Base-by-base conservation (phyloP, 306 rosid species). In the Prunus salicina region DNA sequence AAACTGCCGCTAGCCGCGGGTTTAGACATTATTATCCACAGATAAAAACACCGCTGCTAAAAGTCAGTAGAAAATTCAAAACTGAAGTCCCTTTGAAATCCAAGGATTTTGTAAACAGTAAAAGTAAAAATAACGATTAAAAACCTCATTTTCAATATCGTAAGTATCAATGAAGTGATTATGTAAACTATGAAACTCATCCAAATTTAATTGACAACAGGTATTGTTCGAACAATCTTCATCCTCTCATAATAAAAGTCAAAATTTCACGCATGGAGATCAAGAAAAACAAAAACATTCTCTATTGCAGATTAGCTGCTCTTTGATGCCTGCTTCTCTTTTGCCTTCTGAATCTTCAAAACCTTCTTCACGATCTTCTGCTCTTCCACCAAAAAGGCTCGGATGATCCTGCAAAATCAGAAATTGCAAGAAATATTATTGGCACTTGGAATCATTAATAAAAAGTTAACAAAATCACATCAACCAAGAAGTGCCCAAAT, bases 321-420 rank as follows among this genome's bases (percentile, higher is more conserved):
- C 84, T 82, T 89, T 18, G 74, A 76, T 30, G 91, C 71, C 25
- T 56, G 83, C 78, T 87, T 91, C 82, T 91, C 93, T 76, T 89
- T 91, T 7, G 96, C 66, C 87, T 91, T 89, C 78, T 91, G 96
- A 76, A 91, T 88, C 91, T 88, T 90, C 88, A 90, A 84, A 4
- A 90, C 93, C 88, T 90, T 90, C 60, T 90, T 90, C 78, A 88
- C 96, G 49, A 90, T 90, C 85, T 90, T 90, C 69, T 88, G 93
- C 81, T 90, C 93, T 79, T 90, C 96, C 72, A 90, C 96, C 82
- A 88, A 79, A 82, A 88, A 90, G 50, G 96, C 91, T 7, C 91
- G 82, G 32, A 90, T 87, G 38, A 90, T 88, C 86, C 96, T 90
- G 60, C 71, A 67, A 43, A 18, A 22, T 30, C 22, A 46, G 6